Conservation (phyloP, 1,284 basidiomycete species). For the Ceratobasidium sp. region DNA sequence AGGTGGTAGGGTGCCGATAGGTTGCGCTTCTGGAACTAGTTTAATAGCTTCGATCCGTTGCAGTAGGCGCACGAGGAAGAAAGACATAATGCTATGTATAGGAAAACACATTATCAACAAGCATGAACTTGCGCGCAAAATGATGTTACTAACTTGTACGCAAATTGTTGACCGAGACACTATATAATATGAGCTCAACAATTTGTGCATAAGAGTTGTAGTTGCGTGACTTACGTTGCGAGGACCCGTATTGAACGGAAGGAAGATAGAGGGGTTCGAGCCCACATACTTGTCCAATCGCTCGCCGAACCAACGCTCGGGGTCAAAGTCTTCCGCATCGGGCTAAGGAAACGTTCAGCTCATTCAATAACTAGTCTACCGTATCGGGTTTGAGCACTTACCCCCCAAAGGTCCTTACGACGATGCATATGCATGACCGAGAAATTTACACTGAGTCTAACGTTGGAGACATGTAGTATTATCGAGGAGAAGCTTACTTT, state of each 20-base stretch:
- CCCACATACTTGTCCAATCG: constrained; percentile 66
- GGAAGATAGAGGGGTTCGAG: constrained; percentile 71
- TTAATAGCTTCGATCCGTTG: constrained; percentile 68
- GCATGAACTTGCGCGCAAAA: no score
- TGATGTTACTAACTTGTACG: constrained; percentile 39
- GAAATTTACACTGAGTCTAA: constrained; percentile 61
- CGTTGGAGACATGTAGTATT: no score
- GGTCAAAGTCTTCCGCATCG: constrained; percentile 66
- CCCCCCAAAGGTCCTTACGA: constrained; percentile 72
- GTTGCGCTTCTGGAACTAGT: constrained; percentile 64
- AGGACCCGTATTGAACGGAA: constrained; percentile 72
- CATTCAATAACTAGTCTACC: background rate
- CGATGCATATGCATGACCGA: constrained; percentile 74
- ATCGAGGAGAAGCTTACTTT: constrained; percentile 57
- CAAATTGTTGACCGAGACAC: constrained; percentile 70
- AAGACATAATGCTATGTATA: constrained; percentile 70
- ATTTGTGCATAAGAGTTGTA: background rate
- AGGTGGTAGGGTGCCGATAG: constrained; percentile 63
- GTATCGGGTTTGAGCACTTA: background rate
- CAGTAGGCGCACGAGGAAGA: constrained; percentile 73
- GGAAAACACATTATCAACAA: no score
- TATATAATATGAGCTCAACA: background rate
- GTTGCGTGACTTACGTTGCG: constrained; percentile 62
- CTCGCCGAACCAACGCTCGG: constrained; percentile 71
- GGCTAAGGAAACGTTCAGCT: constrained; percentile 62